These are phyloP conservation scores for Arxiozyma slooffiae DNA, from an alignment of 1,139 yeast genomes.

Conservation along the genomic window DNA sequence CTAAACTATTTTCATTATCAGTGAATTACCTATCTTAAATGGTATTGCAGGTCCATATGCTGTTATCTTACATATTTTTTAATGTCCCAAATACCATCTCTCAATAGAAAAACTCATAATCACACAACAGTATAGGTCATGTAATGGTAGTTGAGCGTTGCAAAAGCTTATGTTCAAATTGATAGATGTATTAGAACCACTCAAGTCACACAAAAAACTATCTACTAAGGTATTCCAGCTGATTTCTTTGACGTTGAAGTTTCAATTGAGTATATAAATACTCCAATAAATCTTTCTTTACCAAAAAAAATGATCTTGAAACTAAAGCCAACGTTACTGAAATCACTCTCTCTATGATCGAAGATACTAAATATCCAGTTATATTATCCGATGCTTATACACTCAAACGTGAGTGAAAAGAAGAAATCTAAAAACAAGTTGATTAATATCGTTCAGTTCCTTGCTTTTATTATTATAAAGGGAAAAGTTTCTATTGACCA, in stretches of 20 bases:
- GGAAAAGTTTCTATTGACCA: constrained; percentile 75
- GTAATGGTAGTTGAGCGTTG: constrained; percentile 51
- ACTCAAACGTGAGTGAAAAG: constrained; percentile 56
- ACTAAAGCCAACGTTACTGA: constrained; percentile 65
- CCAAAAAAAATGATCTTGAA: constrained; percentile 53
- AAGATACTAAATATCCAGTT: constrained; percentile 53
- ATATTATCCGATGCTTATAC: constrained; percentile 82
- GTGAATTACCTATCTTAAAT: constrained; percentile 72
- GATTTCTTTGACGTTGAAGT: constrained; percentile 60
- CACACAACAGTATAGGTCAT: constrained; percentile 66
- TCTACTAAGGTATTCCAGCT: constrained; percentile 71
- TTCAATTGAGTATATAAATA: constrained; percentile 43
- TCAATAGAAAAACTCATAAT: constrained; percentile 48
- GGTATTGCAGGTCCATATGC: constrained; percentile 74
- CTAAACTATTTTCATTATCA: constrained; percentile 68
- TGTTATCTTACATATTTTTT: constrained; percentile 73
- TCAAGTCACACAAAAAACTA: constrained; percentile 64
- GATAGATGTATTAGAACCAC: constrained; percentile 68
- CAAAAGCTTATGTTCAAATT: constrained; percentile 53
- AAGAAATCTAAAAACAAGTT: constrained; percentile 51
- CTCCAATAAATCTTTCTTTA: constrained; percentile 53
- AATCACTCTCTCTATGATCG: constrained; percentile 42
- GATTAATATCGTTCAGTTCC: constrained; percentile 63
- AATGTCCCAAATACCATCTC: constrained; percentile 60
- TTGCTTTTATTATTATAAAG: constrained; percentile 80